Percentiles rank a stretch among this genome's conserved stretches.
phyloP scores from a whole-genome alignment of 2,329 filamentous ascomycete species.

The Sclerotinia borealis region DNA sequence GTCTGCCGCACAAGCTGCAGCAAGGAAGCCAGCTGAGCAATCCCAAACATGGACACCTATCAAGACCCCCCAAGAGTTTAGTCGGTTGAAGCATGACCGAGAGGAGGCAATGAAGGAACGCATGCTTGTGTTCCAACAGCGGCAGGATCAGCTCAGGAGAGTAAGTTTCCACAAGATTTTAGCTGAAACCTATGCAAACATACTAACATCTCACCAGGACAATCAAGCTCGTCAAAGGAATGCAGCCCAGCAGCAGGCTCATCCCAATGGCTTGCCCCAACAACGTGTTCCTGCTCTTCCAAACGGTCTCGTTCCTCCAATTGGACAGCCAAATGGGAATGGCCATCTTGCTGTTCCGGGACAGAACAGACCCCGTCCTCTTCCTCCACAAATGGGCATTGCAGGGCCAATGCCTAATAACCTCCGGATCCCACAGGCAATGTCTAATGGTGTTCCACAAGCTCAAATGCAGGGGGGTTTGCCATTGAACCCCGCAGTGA shows the following conservation, averaged over 20 bases:
- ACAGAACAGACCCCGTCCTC: slow-evolving; percentile 26
- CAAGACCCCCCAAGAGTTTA: slow-evolving; percentile 83
- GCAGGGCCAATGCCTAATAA: slow-evolving; percentile 33
- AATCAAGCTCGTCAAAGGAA: slow-evolving; percentile 28
- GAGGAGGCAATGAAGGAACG: slow-evolving; percentile 63
- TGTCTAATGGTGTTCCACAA: slow-evolving; percentile 53
- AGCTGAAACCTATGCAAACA: background rate
- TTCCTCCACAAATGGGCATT: slow-evolving; percentile 29
- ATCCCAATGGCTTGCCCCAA: slow-evolving; percentile 9
- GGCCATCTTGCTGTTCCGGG: slow-evolving; percentile 24
- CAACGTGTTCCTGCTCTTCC: slow-evolving; percentile 18
- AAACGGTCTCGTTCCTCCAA: slow-evolving; percentile 21
- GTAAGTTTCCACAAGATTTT: slow-evolving; percentile 36
- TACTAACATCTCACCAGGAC: slow-evolving; percentile 36
- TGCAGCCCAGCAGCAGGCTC: slow-evolving; percentile 18
- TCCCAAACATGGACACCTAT: slow-evolving; percentile 39
- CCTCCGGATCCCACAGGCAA: slow-evolving; percentile 39
- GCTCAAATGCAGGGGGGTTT: slow-evolving; percentile 63
- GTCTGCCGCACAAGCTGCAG: slow-evolving; percentile 65
- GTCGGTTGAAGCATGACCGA: slow-evolving; percentile 78
- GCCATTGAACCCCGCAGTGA: slow-evolving; percentile 45
- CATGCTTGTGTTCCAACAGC: slow-evolving; percentile 42
- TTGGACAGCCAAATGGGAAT: slow-evolving; percentile 19
- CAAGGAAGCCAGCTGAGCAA: slow-evolving; percentile 72
- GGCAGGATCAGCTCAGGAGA: slow-evolving; percentile 43